Percentiles rank a stretch among this genome's conserved stretches.
These are phyloP conservation scores for Cercospora janseana DNA, from an alignment of 2,329 filamentous ascomycete genomes.

Conservation along the genomic window DNA sequence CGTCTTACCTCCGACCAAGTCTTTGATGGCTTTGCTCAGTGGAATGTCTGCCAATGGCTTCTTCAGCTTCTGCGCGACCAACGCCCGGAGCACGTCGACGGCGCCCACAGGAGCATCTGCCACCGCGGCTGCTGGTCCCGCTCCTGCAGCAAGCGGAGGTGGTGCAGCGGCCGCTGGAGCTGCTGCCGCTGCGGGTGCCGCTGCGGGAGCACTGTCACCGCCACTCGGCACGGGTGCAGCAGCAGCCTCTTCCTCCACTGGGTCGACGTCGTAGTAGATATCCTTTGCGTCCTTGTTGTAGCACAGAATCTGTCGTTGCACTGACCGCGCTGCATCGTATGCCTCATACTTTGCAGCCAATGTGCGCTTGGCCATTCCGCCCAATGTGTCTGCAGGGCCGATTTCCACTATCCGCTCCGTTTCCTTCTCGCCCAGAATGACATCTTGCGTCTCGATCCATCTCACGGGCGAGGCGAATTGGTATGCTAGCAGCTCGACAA, in stretches of 20 bases:
- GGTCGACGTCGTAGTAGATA: conserved; percentile 98
- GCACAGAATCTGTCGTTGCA: conserved; percentile 95
- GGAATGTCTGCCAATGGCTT: conserved; percentile 87
- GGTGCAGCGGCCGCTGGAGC: conserved; percentile 56
- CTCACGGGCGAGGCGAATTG: conserved; percentile 97
- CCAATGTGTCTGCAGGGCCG: conserved; percentile 92
- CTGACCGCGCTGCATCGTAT: conserved; percentile 93
- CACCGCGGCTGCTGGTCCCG: conserved; percentile 83
- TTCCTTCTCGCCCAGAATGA: conserved; percentile 91
- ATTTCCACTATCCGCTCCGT: conserved; percentile 98
- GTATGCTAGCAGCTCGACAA: conserved; percentile 97
- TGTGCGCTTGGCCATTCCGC: conserved; percentile 95
- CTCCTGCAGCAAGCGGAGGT: conserved; percentile 60
- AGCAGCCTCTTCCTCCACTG: conserved; percentile 78
- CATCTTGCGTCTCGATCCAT: conserved; percentile 99
- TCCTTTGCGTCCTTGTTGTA: conserved; percentile 99
- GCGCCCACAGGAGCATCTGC: conserved; percentile 84
- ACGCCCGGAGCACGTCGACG: conserved; percentile 79
- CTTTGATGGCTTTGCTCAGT: conserved; percentile 95
- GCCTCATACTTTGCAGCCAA: conserved; percentile 97
- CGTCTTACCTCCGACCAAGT: conserved; percentile 86
- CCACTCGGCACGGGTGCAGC: conserved; percentile 54
- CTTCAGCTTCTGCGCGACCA: conserved; percentile 97
- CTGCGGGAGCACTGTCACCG: conserved; percentile 45
- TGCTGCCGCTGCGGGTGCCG: conserved; percentile 51